Conservation (phyloP, 2,329 filamentous ascomycete genomes). For the Corinectria fuckeliana region DNA sequence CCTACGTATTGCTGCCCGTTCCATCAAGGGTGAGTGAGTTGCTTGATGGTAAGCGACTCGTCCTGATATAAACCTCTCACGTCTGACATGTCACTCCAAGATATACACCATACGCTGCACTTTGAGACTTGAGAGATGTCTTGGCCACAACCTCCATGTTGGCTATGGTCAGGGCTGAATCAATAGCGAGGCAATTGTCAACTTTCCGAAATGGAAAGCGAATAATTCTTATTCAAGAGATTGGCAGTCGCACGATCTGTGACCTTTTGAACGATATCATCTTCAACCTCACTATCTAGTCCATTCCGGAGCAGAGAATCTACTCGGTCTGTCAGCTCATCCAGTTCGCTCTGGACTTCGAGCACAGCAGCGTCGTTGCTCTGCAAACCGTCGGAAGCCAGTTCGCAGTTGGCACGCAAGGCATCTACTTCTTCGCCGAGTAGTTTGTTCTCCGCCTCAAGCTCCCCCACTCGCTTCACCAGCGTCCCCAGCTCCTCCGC, state of each 20-base stretch:
- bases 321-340: conserved; percentile 6
- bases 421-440: conserved; percentile 4
- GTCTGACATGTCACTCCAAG: neutral
- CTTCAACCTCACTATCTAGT: conserved; percentile 9
- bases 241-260: conserved; percentile 6
- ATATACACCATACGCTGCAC: neutral
- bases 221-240: conserved; percentile 4
- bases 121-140: too few relatives aligned
- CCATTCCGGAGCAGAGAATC: conserved; percentile 7
- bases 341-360: neutral
- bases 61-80: neutral
- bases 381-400: neutral
- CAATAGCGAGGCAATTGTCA: conserved; percentile 35
- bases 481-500: neutral
- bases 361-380: conserved; percentile 5
- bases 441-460: conserved; percentile 9
- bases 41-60: neutral
- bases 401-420: conserved; percentile 6
- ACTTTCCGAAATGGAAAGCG: conserved; percentile 38
- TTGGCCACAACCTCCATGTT: neutral
- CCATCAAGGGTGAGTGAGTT: neutral
- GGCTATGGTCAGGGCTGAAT: too few relatives aligned
- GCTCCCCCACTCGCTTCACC: conserved; percentile 4
- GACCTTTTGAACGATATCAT: conserved; percentile 8
- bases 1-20: too few relatives aligned